Conservation (phyloP, 352 stramenopile species). For the Globisporangium recalcitrans region DNA sequence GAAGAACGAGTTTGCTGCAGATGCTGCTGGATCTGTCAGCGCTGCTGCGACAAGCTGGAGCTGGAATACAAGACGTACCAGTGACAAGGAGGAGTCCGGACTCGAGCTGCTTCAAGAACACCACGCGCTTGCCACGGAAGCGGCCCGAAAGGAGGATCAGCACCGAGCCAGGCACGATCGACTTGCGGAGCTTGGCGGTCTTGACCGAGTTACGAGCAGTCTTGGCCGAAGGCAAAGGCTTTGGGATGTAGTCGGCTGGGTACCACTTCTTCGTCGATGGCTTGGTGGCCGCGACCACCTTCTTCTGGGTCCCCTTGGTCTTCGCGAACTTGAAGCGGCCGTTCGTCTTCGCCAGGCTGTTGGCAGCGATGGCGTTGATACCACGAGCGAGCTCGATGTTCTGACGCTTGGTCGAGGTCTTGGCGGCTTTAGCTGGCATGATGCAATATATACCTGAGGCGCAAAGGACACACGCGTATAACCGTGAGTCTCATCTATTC, state of each 20-base stretch:
- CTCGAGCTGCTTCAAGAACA: constrained; percentile 97
- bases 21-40: background rate
- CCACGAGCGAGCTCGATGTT: constrained; percentile 71
- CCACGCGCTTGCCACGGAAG: constrained; percentile 98
- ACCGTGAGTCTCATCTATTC: background rate
- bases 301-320: constrained; percentile 53
- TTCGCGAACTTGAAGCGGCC: constrained; percentile 53
- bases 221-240: constrained; percentile 69
- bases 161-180: constrained; percentile 96
- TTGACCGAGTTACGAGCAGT: constrained; percentile 82
- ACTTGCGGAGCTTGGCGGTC: constrained; percentile 91
- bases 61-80: constrained; percentile 38
- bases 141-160: constrained; percentile 97
- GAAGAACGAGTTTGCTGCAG: background rate
- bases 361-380: constrained; percentile 75
- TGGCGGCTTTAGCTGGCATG: constrained; percentile 41
- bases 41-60: background rate
- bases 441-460: constrained; percentile 41
- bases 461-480: background rate
- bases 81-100: constrained; percentile 97
- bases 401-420: constrained; percentile 41
- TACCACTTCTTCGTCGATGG: constrained; percentile 68
- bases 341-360: constrained; percentile 57
- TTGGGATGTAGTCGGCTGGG: constrained; percentile 71
- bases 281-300: constrained; percentile 45